Conservation (phyloP, 805 yeast genomes). For the Komagataella phaffii region DNA sequence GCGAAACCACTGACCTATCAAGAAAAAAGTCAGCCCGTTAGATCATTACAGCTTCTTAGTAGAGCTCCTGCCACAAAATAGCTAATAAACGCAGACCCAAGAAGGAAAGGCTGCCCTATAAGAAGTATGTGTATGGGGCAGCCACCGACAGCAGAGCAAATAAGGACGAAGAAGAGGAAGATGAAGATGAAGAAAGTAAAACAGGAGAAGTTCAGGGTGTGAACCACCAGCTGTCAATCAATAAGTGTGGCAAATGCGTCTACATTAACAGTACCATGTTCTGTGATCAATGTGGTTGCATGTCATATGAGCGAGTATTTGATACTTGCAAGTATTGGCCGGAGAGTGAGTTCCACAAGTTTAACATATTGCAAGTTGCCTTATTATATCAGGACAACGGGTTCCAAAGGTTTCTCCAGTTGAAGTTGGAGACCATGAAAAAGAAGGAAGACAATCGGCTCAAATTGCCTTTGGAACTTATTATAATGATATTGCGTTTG, state of each 20-base stretch:
- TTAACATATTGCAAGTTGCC: slow-evolving; percentile 26
- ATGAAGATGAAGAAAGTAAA: slow-evolving; percentile 9
- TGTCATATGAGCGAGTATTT: slow-evolving; percentile 30
- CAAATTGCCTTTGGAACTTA: slow-evolving; percentile 36
- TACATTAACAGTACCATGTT: neutral
- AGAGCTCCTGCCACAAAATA: slow-evolving; percentile 23
- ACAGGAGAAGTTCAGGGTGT: slow-evolving; percentile 7
- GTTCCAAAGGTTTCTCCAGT: slow-evolving; percentile 6
- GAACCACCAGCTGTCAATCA: neutral
- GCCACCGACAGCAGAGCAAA: slow-evolving; percentile 12
- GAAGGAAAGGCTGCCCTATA: slow-evolving; percentile 58
- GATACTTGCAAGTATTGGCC: slow-evolving; percentile 32
- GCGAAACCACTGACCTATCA: neutral
- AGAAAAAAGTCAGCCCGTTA: neutral
- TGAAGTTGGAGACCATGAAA: slow-evolving; percentile 5
- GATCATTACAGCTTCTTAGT: neutral
- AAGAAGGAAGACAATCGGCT: slow-evolving; percentile 7
- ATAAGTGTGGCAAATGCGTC: neutral
- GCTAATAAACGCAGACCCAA: slow-evolving; percentile 84
- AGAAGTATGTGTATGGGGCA: slow-evolving; percentile 52
- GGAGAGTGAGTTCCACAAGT: slow-evolving; percentile 32
- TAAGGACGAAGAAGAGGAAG: slow-evolving; percentile 17
- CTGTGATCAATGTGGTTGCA: slow-evolving; percentile 12
- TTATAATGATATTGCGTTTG: slow-evolving; percentile 22
- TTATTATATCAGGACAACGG: slow-evolving; percentile 7